Evolutionary conservation across 228 moss, liverwort and hornwort species (phyloP).

Genomic region (Sphagnum magellanicum): DNA sequence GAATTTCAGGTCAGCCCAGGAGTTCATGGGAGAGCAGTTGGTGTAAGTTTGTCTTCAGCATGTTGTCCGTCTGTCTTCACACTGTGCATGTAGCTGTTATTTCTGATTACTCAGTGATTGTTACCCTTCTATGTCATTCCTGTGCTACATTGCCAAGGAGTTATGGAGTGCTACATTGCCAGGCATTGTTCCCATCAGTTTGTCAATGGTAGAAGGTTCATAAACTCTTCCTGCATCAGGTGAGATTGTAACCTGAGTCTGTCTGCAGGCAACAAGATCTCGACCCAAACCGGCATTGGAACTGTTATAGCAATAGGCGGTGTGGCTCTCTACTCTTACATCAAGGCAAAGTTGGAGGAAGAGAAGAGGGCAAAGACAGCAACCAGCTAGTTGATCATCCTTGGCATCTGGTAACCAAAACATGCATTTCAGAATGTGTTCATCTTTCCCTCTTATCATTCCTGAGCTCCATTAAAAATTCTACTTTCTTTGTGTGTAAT

Average conservation of each 20-base stretch:
- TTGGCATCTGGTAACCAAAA: neutral
- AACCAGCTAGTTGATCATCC: neutral
- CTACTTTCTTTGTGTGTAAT: neutral
- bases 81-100: neutral
- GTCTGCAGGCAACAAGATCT: conserved; percentile 74
- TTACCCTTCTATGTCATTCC: too few relatives aligned
- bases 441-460: neutral
- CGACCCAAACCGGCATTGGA: conserved; percentile 92
- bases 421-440: neutral
- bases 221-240: neutral
- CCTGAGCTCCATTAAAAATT: too few relatives aligned
- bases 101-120: too few relatives aligned
- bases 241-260: neutral
- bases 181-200: neutral
- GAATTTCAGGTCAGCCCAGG: neutral
- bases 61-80: neutral
- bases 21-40: neutral
- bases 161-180: too few relatives aligned
- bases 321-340: conserved; percentile 74
- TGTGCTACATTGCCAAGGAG: too few relatives aligned
- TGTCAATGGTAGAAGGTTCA: neutral
- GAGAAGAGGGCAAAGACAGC: conserved; percentile 22
- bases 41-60: neutral
- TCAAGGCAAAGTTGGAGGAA: conserved; percentile 88
- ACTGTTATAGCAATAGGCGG: conserved; percentile 83